phyloP scores from a whole-genome alignment of 192 early-diverging fungal genomes.

The Entrophospora sp. region DNA sequence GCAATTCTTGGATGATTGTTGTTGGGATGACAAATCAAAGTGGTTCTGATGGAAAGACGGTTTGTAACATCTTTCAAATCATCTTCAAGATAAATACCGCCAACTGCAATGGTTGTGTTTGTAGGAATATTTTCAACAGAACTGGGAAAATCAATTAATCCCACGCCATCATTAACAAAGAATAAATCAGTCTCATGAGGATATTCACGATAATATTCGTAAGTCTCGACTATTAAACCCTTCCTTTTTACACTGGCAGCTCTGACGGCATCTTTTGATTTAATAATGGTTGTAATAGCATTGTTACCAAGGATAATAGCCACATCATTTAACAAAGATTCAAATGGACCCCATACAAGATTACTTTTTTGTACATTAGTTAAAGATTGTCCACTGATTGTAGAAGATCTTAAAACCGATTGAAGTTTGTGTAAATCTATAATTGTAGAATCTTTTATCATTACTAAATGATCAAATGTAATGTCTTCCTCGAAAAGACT shows the following conservation, averaged over 20 bases:
- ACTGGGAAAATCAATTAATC: constrained; percentile 35
- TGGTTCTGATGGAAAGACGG: constrained; percentile 23
- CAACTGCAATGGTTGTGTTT: constrained; percentile 27
- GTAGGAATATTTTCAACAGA: constrained; percentile 30
- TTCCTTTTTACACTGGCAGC: constrained; percentile 16
- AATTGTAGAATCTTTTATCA: constrained; percentile 27
- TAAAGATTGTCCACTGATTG: constrained; percentile 1
- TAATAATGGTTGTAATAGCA: constrained; percentile 23
- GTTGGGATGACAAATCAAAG: constrained; percentile 21
- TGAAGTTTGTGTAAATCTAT: constrained; percentile 25
- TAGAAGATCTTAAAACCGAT: constrained; percentile 6
- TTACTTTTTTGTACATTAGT: constrained; percentile 5
- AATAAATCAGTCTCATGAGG: not conserved
- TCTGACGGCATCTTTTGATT: constrained; percentile 15
- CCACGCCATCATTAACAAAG: constrained; percentile 20
- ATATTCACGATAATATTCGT: not conserved
- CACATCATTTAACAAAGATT: constrained; percentile 11
- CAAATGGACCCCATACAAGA: constrained; percentile 31
- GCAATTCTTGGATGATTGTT: constrained; percentile 28
- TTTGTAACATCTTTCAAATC: constrained; percentile 33
- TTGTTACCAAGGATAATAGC: constrained; percentile 23
- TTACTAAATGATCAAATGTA: constrained; percentile 36
- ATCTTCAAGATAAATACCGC: constrained; percentile 36
- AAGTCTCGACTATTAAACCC: constrained; percentile 22
- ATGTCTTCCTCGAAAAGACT: not conserved